Base-by-base conservation (phyloP, 1,139 yeast genomes). In the Groenewaldozyma auringiensis region DNA sequence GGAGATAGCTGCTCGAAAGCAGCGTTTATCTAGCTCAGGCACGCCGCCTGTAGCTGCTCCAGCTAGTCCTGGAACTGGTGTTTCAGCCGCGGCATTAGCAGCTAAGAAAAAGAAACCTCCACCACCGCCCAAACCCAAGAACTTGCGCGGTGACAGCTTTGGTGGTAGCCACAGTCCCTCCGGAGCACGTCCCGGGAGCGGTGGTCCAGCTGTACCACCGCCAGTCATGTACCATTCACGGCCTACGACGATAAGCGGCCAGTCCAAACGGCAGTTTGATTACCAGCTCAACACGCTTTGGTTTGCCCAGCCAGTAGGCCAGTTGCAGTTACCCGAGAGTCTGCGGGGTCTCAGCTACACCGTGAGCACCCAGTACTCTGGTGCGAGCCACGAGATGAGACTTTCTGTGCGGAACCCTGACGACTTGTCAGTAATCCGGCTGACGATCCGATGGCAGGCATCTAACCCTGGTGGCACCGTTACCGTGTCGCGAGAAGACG, bases 361-460 rank as follows among this genome's bases (percentile, higher is more conserved):
- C 32, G 45, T 48, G 42, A 36, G 57, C 34, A 33, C 47, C 14
- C 13, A 48, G 21, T 40, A 42, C 21, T 37, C 54, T 4, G 57
- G 59, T 20, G 37, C 44, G 21, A 37, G 37, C 17, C 45, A 52
- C 33, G 47, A 53, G 11, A 43, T 65, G 21, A 51, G 52, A 6
- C 14, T 64, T 11, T 60, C 64, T 1, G 47, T 75, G 37, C 64
- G 82, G 32, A 62, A 76, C 44, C 47, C 59, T 1, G 62, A 62
- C n/a, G 86, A 81, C 55, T 65, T 81, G 50, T 64, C 80, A 0
- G 70, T 75, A 3, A 57, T 72, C 8, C 64, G 68, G 44, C 68
- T 79, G 51, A 63, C 63, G 33, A 62, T 82, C 25, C 61, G 59
- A 8, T 81, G 84, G 83, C 55, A 54, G 29, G 41, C 49, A 3